Evolutionary conservation across 192 early-diverging fungal genomes (phyloP).

Genomic region (Globomyces pollinis-pini): DNA sequence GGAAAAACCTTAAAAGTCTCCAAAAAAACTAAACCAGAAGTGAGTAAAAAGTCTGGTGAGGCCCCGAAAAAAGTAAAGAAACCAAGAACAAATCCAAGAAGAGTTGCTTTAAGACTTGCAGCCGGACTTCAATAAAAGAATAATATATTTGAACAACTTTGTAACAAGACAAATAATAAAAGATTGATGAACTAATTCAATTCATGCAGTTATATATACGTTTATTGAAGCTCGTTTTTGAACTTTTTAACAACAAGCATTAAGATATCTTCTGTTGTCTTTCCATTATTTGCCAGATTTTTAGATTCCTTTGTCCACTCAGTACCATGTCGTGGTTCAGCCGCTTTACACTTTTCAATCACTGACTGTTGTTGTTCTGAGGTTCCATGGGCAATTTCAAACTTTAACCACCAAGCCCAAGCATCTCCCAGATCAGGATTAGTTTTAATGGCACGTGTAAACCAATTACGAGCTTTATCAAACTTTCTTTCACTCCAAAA

Average conservation of each 20-base stretch:
- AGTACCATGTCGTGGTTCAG: conserved; percentile 88
- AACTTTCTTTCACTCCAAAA: conserved; percentile 91
- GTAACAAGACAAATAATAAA: too few species aligned
- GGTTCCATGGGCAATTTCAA: conserved; percentile 76
- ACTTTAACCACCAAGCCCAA: conserved; percentile 92
- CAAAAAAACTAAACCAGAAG: too few species aligned
- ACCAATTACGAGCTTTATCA: conserved; percentile 93
- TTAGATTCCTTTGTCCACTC: conserved; percentile 78
- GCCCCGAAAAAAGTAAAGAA: not conserved
- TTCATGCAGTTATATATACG: too few species aligned
- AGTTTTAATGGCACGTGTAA: conserved; percentile 67
- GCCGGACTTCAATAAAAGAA: too few species aligned
- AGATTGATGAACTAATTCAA: too few species aligned
- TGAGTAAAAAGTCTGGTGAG: too few species aligned
- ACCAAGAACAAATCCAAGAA: too few species aligned
- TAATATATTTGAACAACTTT: too few species aligned
- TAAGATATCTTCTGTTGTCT: conserved; percentile 53
- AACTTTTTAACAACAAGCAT: conserved; percentile 28
- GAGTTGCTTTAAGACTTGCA: too few species aligned
- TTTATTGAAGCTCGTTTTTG: conserved; percentile 19
- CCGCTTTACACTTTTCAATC: conserved; percentile 35
- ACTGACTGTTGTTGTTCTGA: conserved; percentile 46
- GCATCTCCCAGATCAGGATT: conserved; percentile 86
- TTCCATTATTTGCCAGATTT: conserved; percentile 62
- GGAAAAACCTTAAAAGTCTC: not conserved